These are phyloP conservation scores for Neopestalotiopsis rosae DNA, from an alignment of 2,329 filamentous ascomycete species.

Conservation along the genomic window DNA sequence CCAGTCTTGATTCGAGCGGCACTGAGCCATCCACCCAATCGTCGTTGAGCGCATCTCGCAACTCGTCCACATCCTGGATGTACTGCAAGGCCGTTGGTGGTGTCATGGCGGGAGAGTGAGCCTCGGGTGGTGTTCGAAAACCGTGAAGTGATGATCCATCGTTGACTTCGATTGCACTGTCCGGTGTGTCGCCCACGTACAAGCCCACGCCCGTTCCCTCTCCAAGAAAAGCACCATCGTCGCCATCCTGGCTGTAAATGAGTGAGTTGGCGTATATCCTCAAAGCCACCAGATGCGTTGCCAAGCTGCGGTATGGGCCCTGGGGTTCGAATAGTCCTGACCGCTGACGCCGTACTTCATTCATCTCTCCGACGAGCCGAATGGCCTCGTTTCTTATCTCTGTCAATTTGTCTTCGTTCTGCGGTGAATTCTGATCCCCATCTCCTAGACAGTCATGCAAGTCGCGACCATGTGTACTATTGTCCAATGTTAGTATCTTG, in stretches of 20 bases:
- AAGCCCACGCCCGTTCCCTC: slow-evolving; percentile 33
- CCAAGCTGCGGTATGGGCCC: slow-evolving; percentile 72
- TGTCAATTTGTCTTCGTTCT: slow-evolving; percentile 23
- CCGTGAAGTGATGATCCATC: slow-evolving; percentile 31
- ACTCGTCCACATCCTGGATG: slow-evolving; percentile 34
- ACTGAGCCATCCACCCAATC: not conserved
- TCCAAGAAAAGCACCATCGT: slow-evolving; percentile 32
- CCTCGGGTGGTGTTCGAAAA: slow-evolving; percentile 24
- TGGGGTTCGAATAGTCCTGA: slow-evolving; percentile 62
- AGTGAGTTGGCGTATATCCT: slow-evolving; percentile 61
- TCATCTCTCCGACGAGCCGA: slow-evolving; percentile 40
- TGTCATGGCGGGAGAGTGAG: slow-evolving; percentile 6
- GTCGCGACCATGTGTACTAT: slow-evolving; percentile 23
- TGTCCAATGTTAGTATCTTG: not conserved
- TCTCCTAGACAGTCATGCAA: slow-evolving; percentile 18
- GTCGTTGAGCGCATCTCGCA: slow-evolving; percentile 28
- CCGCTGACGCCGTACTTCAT: slow-evolving; percentile 36
- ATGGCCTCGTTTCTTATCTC: slow-evolving; percentile 37
- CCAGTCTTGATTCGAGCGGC: not conserved
- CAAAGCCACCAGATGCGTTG: slow-evolving; percentile 72
- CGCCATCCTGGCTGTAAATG: slow-evolving; percentile 21
- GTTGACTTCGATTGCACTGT: slow-evolving; percentile 46
- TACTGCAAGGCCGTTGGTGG: slow-evolving; percentile 24
- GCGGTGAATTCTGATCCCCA: slow-evolving; percentile 8
- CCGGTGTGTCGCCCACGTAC: slow-evolving; percentile 42